These are phyloP conservation scores for Pezicula neosporulosa DNA, from an alignment of 2,329 filamentous ascomycete species.

Conservation along the genomic window DNA sequence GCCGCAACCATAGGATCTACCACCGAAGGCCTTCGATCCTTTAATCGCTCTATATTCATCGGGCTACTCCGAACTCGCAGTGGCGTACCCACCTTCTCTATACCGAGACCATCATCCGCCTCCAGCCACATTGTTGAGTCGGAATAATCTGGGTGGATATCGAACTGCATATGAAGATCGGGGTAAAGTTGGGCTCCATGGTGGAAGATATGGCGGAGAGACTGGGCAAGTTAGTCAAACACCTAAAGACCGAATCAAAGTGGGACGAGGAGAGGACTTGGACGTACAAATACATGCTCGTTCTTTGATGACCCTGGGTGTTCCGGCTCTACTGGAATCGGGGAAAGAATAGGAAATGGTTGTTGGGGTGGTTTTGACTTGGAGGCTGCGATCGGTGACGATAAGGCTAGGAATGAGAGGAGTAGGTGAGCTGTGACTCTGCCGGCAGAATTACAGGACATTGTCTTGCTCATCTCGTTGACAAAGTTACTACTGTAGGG, in stretches of 20 bases:
- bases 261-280: neutral
- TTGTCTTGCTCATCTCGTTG: neutral
- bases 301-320: slow-evolving; percentile 40
- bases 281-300: slow-evolving; percentile 51
- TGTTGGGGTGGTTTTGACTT: slow-evolving; percentile 36
- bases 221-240: slow-evolving; percentile 33
- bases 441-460: slow-evolving; percentile 50
- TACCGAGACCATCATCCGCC: slow-evolving; percentile 50
- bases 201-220: slow-evolving; percentile 86
- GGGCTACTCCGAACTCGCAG: slow-evolving; percentile 62
- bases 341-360: slow-evolving; percentile 29
- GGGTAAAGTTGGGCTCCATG: slow-evolving; percentile 82
- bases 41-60: slow-evolving; percentile 74
- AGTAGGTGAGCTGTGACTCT: slow-evolving; percentile 61
- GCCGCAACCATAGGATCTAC: slow-evolving; percentile 77
- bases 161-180: slow-evolving; percentile 69
- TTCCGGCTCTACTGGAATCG: slow-evolving; percentile 35
- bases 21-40: slow-evolving; percentile 70
- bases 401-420: slow-evolving; percentile 63
- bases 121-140: slow-evolving; percentile 56
- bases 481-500: neutral
- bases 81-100: slow-evolving; percentile 45
- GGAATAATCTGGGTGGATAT: slow-evolving; percentile 53
- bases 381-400: slow-evolving; percentile 38
- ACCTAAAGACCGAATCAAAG: neutral